Evolutionary conservation across 2,329 filamentous ascomycete species (phyloP), one percentile per base, ranked within the genome.

Genomic region (Epichloe hybrida): DNA sequence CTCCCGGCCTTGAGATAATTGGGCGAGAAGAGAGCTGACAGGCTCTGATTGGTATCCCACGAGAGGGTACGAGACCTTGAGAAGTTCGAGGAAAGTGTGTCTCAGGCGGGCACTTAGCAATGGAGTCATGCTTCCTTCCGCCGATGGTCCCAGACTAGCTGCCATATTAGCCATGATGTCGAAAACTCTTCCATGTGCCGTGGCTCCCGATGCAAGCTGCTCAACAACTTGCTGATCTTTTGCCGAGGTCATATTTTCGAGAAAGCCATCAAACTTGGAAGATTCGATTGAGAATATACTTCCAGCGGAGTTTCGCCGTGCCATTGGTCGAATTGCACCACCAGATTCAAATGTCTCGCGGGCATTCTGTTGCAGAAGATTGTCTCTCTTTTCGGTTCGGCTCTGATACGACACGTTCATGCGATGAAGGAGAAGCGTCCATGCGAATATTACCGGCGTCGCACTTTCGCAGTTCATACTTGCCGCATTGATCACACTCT

Each of bases 391-490:
- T 61, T 85, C 81, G 39, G 78, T 79, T 44, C 83, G 73, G 48
- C 72, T 73, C 51, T 79, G 73, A 56, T 81, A 84, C 12, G 78
- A 77, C 41, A 79, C 69, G 56, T 80, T 79, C 69, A 93, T 80
- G 27, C 77, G 75, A 59, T 85, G 79, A 9, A 90, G 72, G 27
- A 95, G 77, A 46, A 91, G 72, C 4, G 83, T 81, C 90, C 90
- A 97, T 3, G 86, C 80, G 57, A 94, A 86, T 20, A 88, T 76
- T 17, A 86, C 80, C 1, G 88, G 87, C 50, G 79, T 81, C 20
- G 86, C 85, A 37, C 79, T 79, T 38, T 73, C 70, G n/a, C 79
- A 72, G 15, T 75, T 75, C 20, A 68, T 62, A 31, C 73, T 73
- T 12, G 80, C 76, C 7, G 81, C 79, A 50, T 73, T 70, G 23